Evolutionary conservation across 2,329 filamentous ascomycete genomes (phyloP), one percentile per base, ranked within the genome.

Genomic region (Penicillium capsulatum): DNA sequence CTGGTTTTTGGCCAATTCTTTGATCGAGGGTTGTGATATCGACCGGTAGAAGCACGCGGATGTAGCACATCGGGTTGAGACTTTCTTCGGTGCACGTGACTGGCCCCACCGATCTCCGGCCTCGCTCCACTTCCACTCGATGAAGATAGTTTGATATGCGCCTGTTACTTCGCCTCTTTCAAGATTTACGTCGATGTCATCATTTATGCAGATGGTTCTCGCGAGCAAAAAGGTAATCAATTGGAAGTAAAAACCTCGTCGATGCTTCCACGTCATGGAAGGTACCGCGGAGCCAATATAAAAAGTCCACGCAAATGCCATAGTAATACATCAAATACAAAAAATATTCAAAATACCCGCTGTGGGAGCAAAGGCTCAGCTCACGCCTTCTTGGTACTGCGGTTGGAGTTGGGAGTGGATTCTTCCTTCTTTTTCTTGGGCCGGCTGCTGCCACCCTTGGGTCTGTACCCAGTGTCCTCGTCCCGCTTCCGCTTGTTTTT

Each of bases 401-500:
- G 58, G 36, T 58, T 65, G 22, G 53, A 40, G 37, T 36, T 53
- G 3, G 63, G 52, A 24, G 48, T 51, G 45, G 59, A 51, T 51
- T 70, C 58, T 41, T 72, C 62, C 57, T 68, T 64, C 55, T 66
- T 66, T 45, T 66, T 65, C 42, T 61, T 58, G 34, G 64, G 50
- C 38, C 65, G 59, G 34, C 61, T 65, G 43, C 60, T 66, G 11
- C 68, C 68, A 3, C 69, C 69, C 48, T 73, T 73, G 6, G 68
- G 67, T 34, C 69, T 57, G 51, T 71, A 72, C 13, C 66, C 65
- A 15, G 64, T 61, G 47, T 73, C 71, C 22, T 72, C 68, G 32
- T 72, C 69, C 24, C 70, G 63, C 54, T 72, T 72, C 49, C 70
- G 65, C 48, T 72, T 73, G 22, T 60, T 60, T 44, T 67, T 69